Conservation (phyloP, 1,284 basidiomycete genomes). For the Sanghuangporus sanghuang region DNA sequence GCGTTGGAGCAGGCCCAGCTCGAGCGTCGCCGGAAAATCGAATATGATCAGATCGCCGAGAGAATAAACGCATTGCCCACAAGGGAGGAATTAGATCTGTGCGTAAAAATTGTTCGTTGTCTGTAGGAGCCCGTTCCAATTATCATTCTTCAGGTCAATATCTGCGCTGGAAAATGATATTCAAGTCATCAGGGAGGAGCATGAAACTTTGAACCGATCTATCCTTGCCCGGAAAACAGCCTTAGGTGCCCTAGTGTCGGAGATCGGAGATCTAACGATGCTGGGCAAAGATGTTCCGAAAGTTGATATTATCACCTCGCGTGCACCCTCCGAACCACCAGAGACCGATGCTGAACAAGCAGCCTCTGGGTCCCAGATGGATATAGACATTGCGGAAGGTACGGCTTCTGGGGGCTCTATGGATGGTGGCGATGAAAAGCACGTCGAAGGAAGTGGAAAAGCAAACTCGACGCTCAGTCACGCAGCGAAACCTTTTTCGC, state of each 20-base stretch:
- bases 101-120: constrained; percentile 25
- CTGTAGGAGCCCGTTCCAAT: neutral
- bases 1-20: constrained; percentile 73
- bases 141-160: constrained; percentile 48
- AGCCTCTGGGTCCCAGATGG: constrained; percentile 16
- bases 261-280: constrained; percentile 54
- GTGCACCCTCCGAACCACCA: constrained; percentile 31
- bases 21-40: constrained; percentile 68
- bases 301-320: constrained; percentile 12
- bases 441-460: constrained; percentile 27
- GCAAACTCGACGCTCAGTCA: constrained; percentile 29
- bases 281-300: constrained; percentile 49
- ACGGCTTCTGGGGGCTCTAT: constrained; percentile 13
- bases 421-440: constrained; percentile 38
- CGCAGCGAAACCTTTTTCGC: constrained; percentile 31
- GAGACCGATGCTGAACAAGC: constrained; percentile 29
- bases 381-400: constrained; percentile 22
- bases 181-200: constrained; percentile 63
- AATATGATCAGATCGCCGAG: constrained; percentile 77
- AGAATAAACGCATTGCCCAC: constrained; percentile 74
- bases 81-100: constrained; percentile 70
- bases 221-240: constrained; percentile 64
- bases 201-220: constrained; percentile 61
- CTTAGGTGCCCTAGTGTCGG: constrained; percentile 57
- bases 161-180: constrained; percentile 70